Conservation (phyloP, 164 flowering plant species). For the Taxillus chinensis region DNA sequence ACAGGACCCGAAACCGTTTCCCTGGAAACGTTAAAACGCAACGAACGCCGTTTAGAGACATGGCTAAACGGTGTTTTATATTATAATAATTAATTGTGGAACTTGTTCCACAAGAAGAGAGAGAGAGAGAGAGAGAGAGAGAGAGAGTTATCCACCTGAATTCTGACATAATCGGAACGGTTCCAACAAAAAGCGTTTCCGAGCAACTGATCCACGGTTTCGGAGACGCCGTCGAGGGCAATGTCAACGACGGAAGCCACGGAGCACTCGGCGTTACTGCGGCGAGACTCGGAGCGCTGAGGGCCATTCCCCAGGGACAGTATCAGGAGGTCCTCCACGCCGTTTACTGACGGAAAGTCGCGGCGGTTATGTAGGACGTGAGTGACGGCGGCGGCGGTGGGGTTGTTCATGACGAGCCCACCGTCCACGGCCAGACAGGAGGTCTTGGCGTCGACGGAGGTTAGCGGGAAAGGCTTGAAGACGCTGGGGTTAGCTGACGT, state of each 20-base stretch:
- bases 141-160: slow-evolving; percentile 45
- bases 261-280: slow-evolving; percentile 32
- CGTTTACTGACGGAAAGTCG: slow-evolving; percentile 67
- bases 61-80: too few relatives aligned
- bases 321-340: slow-evolving; percentile 77
- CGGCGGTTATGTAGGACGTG: slow-evolving; percentile 84
- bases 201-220: slow-evolving; percentile 84
- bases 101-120: background rate
- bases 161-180: slow-evolving; percentile 68
- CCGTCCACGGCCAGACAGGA: slow-evolving; percentile 75
- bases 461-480: slow-evolving; percentile 54
- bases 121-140: background rate
- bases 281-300: slow-evolving; percentile 5
- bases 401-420: slow-evolving; percentile 94
- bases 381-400: slow-evolving; percentile 85
- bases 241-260: slow-evolving; percentile 49
- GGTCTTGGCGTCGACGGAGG: slow-evolving; percentile 74
- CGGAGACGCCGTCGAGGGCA: slow-evolving; percentile 83
- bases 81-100: too few relatives aligned
- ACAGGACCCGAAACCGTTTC: slow-evolving; percentile 29
- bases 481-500: slow-evolving; percentile 49
- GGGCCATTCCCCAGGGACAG: slow-evolving; percentile 79
- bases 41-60: slow-evolving; percentile 5
- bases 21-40: slow-evolving; percentile 24
- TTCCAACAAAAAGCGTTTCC: slow-evolving; percentile 92